Percentiles rank a stretch among this genome's conserved stretches.
phyloP scores from a whole-genome alignment of 108 stramenopile species.

The Pseudonitzschia delicatissima region DNA sequence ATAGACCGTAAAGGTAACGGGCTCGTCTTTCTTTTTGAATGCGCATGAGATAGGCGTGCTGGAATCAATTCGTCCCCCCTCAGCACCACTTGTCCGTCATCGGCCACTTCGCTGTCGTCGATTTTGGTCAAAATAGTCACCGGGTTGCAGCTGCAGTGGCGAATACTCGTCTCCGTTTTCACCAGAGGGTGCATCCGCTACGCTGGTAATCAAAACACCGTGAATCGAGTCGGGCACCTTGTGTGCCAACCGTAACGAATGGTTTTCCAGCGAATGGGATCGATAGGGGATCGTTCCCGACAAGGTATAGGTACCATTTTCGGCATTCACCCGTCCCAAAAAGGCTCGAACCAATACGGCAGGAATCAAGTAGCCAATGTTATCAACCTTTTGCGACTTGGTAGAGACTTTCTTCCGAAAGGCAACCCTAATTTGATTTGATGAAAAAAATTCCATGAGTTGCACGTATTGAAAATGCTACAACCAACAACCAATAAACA shows the following conservation, averaged over 20 bases:
- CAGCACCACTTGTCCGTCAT: conserved; percentile 54
- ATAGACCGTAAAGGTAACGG: background rate
- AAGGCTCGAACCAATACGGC: conserved; percentile 48
- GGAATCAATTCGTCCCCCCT: conserved; percentile 41
- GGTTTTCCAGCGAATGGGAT: conserved; percentile 40
- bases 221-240: conserved; percentile 28
- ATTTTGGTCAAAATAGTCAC: conserved; percentile 52
- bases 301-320: conserved; percentile 40
- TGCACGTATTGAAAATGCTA: no score
- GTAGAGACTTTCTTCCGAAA: conserved; percentile 46
- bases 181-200: conserved; percentile 25
- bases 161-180: conserved; percentile 1
- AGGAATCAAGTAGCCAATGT: conserved; percentile 65
- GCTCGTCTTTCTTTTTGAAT: background rate
- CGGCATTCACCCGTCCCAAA: conserved; percentile 32
- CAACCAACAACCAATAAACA: no score
- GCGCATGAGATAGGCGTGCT: no score
- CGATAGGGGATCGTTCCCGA: conserved; percentile 31
- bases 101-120: conserved; percentile 48
- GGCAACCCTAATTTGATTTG: conserved; percentile 34
- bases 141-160: conserved; percentile 22
- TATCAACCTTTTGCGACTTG: conserved; percentile 33
- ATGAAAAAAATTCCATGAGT: no score
- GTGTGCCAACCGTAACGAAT: conserved; percentile 39
- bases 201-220: conserved; percentile 39